Percentiles rank a stretch among this genome's conserved stretches.
These are phyloP conservation scores for Heliocybe sulcata DNA, from an alignment of 1,284 basidiomycete genomes.

Conservation along the genomic window DNA sequence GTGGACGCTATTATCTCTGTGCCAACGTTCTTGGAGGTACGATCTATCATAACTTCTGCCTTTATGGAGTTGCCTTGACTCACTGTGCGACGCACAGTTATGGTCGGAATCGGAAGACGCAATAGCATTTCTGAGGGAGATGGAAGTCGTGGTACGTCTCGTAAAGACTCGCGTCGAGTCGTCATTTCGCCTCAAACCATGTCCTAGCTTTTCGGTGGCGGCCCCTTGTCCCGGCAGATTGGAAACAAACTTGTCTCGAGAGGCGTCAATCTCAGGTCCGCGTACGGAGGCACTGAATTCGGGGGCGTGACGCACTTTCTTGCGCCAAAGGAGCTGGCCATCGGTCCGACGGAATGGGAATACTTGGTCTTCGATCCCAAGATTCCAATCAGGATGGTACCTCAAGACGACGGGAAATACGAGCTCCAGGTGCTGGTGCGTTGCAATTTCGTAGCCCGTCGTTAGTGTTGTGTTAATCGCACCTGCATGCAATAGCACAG, in stretches of 20 bases:
- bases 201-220: constrained; percentile 3
- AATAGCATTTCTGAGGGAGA: background rate
- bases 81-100: background rate
- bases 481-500: constrained; percentile 8
- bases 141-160: background rate
- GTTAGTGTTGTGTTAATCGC: background rate
- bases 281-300: constrained; percentile 14
- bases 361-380: constrained; percentile 19
- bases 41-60: background rate
- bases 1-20: constrained; percentile 9
- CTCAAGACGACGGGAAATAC: constrained; percentile 21
- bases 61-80: background rate
- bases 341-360: constrained; percentile 18
- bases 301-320: constrained; percentile 5
- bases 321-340: constrained; percentile 5
- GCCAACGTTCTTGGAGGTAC: constrained; percentile 15
- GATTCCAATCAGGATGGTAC: constrained; percentile 18
- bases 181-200: background rate
- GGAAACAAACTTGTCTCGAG: background rate
- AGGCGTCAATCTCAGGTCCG: background rate
- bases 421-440: constrained; percentile 26
- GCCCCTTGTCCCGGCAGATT: background rate
- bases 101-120: background rate
- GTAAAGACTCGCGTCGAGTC: background rate
- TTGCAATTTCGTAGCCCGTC: background rate